phyloP scores from a whole-genome alignment of 805 yeast species.

The Yamadazyma endophytica region DNA sequence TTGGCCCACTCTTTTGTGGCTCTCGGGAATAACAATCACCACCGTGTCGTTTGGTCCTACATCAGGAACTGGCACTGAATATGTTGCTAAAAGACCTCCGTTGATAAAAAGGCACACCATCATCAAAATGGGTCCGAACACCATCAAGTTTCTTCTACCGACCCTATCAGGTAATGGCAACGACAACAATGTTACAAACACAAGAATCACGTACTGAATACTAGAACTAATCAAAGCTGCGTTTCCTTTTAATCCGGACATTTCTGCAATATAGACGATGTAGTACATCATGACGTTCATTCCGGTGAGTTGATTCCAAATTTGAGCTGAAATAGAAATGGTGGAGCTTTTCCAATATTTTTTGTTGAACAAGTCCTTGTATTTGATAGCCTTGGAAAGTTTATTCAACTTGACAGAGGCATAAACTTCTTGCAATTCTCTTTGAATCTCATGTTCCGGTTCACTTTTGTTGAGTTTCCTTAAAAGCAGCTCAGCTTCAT shows the following conservation, averaged over 20 bases:
- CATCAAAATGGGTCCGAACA: constrained; percentile 41
- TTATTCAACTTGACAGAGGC: constrained; percentile 46
- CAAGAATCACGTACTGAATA: constrained; percentile 49
- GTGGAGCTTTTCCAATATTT: constrained; percentile 42
- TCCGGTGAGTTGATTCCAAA: constrained; percentile 59
- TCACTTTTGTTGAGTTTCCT: constrained; percentile 15
- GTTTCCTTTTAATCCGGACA: constrained; percentile 53
- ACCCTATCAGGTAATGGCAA: constrained; percentile 49
- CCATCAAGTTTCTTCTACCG: constrained; percentile 58
- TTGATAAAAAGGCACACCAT: constrained; percentile 26
- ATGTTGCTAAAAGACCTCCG: constrained; percentile 31
- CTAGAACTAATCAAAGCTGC: constrained; percentile 47
- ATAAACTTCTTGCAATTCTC: constrained; percentile 21
- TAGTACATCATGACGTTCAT: constrained; percentile 64
- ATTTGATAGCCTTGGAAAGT: constrained; percentile 36
- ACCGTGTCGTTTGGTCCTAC: constrained; percentile 21
- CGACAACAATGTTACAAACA: constrained; percentile 53
- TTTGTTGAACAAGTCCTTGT: constrained; percentile 44
- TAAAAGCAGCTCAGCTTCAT: constrained; percentile 21
- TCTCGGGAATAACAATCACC: constrained; percentile 26
- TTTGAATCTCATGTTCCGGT: constrained; percentile 26
- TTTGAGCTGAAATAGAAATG: constrained; percentile 46
- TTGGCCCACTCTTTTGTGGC: constrained; percentile 28
- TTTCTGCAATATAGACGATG: constrained; percentile 54
- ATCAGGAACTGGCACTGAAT: constrained; percentile 23